phyloP scores from a whole-genome alignment of 441 rosid genomes.

The Populus hybrid region DNA sequence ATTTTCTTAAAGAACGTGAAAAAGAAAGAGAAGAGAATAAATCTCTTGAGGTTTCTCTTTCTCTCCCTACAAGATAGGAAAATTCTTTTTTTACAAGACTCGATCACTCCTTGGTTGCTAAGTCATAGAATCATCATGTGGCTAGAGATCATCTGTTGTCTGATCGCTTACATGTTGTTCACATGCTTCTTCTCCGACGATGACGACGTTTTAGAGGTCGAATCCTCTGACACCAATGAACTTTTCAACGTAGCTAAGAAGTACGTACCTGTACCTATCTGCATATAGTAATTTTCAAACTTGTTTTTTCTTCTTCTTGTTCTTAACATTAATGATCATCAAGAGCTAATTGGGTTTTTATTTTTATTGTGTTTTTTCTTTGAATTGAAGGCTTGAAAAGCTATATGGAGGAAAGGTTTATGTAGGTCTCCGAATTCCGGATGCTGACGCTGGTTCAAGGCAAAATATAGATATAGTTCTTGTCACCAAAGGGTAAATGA shows the following conservation, averaged over 20 bases:
- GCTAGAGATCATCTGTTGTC: constrained; percentile 68
- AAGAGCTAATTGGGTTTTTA: background rate
- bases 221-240: constrained; percentile 57
- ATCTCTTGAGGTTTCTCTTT: no score
- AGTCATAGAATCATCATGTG: constrained; percentile 42
- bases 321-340: background rate
- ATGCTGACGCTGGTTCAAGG: constrained; percentile 71
- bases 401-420: constrained; percentile 76
- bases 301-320: no score
- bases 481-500: constrained; percentile 55
- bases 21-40: no score
- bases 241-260: constrained; percentile 71
- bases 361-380: constrained; percentile 1
- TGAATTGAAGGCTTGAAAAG: constrained; percentile 60
- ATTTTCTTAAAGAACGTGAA: no score
- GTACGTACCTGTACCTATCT: constrained; percentile 21
- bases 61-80: background rate
- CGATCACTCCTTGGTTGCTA: no score
- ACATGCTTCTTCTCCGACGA: constrained; percentile 49
- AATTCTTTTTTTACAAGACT: background rate
- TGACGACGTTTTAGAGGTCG: constrained; percentile 52
- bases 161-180: constrained; percentile 53
- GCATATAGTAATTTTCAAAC: background rate
- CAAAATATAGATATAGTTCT: constrained; percentile 73
- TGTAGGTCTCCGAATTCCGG: constrained; percentile 89